A percentile compares a stretch with the other conserved stretches of the same genome.
These are phyloP conservation scores for Brassica nigra DNA, from an alignment of 345 rosid species.

Conservation along the genomic window DNA sequence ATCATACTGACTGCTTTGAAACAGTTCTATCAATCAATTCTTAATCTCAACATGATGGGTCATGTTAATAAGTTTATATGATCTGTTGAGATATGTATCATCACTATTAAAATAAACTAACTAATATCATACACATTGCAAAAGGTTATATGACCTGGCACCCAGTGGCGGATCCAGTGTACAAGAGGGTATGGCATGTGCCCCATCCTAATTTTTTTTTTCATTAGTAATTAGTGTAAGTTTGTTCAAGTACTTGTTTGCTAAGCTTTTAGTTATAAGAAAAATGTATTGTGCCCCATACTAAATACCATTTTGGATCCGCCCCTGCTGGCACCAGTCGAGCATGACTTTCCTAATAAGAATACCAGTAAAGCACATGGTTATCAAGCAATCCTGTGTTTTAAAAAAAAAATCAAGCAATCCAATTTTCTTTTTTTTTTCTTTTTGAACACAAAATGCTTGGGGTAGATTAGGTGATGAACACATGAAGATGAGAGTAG, in stretches of 20 bases:
- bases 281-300: background rate
- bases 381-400: no score
- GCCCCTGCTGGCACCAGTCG: background rate
- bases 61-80: background rate
- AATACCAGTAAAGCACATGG: background rate
- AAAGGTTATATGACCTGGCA: no score
- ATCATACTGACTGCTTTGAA: no score
- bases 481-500: slow-evolving; percentile 22
- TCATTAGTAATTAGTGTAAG: background rate
- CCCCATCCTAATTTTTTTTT: background rate
- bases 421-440: no score
- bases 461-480: background rate
- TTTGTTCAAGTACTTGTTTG: background rate
- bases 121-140: background rate
- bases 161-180: background rate
- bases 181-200: background rate
- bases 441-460: no score
- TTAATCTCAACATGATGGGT: background rate
- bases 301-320: no score
- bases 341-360: slow-evolving; percentile 17
- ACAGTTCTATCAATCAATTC: background rate
- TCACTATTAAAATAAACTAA: background rate
- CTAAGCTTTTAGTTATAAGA: background rate
- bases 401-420: no score
- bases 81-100: background rate